Conservation (phyloP, 495 filamentous ascomycete genomes). For the Aspergillus taichungensis region DNA sequence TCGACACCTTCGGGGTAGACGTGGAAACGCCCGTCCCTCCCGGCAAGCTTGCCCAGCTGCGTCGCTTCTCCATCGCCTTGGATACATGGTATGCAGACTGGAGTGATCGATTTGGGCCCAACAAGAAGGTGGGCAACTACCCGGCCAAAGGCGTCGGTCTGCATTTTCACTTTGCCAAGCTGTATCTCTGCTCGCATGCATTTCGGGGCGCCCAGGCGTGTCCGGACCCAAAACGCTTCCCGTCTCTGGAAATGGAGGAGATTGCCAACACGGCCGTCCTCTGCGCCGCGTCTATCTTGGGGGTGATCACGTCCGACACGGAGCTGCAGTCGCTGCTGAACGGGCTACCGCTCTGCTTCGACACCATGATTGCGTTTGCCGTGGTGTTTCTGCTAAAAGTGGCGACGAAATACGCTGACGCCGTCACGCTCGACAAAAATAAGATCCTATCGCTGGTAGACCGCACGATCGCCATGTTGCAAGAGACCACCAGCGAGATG, state of each 20-base stretch:
- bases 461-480: conserved; percentile 17
- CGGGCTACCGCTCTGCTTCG: conserved; percentile 25
- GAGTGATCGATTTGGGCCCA: conserved; percentile 18
- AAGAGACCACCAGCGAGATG: conserved; percentile 18
- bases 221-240: conserved; percentile 1
- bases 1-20: conserved; percentile 31
- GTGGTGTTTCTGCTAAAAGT: conserved; percentile 28
- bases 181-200: conserved; percentile 28
- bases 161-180: conserved; percentile 25
- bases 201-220: conserved; percentile 18
- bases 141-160: conserved; percentile 22
- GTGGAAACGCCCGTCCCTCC: conserved; percentile 21
- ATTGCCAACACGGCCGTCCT: conserved; percentile 23
- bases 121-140: conserved; percentile 21
- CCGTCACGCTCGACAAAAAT: conserved; percentile 18
- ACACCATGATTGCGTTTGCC: conserved; percentile 31
- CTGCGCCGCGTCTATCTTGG: conserved; percentile 22
- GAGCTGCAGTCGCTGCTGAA: conserved; percentile 24
- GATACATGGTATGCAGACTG: conserved; percentile 27
- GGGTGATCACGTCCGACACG: conserved; percentile 18
- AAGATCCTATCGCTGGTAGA: conserved; percentile 20
- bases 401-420: conserved; percentile 16
- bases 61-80: conserved; percentile 17
- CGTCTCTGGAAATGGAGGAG: conserved; percentile 20
- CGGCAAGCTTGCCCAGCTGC: conserved; percentile 16